phyloP scores from a whole-genome alignment of 345 rosid species.

The Arabis alpina region DNA sequence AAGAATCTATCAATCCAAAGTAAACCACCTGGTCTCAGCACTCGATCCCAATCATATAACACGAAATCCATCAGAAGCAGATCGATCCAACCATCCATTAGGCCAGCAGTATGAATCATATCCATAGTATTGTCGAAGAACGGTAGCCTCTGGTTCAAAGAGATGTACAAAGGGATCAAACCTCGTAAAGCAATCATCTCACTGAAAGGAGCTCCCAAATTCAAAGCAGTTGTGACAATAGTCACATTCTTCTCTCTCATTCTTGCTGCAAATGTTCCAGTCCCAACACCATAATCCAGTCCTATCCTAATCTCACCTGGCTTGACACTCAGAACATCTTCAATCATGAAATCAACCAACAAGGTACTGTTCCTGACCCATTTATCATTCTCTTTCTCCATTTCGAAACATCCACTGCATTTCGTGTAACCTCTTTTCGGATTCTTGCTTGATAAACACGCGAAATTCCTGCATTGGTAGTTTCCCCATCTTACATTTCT shows the following conservation, averaged over 20 bases:
- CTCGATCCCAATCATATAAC: slow-evolving; percentile 84
- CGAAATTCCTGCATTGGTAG: slow-evolving; percentile 74
- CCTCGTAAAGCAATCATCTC: slow-evolving; percentile 89
- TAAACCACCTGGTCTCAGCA: slow-evolving; percentile 84
- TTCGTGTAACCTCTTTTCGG: slow-evolving; percentile 72
- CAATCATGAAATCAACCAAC: slow-evolving; percentile 58
- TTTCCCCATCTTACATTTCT: slow-evolving; percentile 83
- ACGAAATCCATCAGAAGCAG: slow-evolving; percentile 77
- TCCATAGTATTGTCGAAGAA: slow-evolving; percentile 92
- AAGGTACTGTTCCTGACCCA: slow-evolving; percentile 65
- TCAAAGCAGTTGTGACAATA: slow-evolving; percentile 71
- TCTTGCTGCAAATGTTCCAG: slow-evolving; percentile 89
- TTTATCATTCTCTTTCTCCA: slow-evolving; percentile 77
- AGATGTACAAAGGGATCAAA: slow-evolving; percentile 65
- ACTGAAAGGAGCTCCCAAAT: slow-evolving; percentile 88
- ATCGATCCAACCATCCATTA: slow-evolving; percentile 88
- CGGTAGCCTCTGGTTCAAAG: slow-evolving; percentile 85
- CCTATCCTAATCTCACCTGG: slow-evolving; percentile 73
- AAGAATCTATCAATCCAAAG: slow-evolving; percentile 87
- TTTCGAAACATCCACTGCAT: slow-evolving; percentile 81
- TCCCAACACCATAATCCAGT: slow-evolving; percentile 69
- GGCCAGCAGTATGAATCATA: slow-evolving; percentile 71
- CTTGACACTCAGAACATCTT: slow-evolving; percentile 63
- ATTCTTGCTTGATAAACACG: slow-evolving; percentile 64
- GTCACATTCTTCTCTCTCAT: slow-evolving; percentile 83